Evolutionary conservation across 2,329 filamentous ascomycete genomes (phyloP), one percentile per base, ranked within the genome.

Genomic region (Macroventuria anomochaeta): DNA sequence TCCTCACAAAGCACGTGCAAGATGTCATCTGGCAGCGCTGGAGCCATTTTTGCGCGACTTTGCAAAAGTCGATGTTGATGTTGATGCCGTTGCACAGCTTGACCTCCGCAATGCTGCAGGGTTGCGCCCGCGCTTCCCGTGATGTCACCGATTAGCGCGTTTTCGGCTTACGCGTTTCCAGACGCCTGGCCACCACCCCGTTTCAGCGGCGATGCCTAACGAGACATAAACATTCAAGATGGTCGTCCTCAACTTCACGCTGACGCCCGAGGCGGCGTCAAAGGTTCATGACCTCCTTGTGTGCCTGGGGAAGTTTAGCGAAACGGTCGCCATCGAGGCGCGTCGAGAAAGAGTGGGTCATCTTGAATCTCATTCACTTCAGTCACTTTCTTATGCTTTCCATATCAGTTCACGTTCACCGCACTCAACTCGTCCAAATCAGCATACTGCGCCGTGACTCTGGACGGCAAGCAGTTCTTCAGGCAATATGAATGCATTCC

Each of bases 351-450:
- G 83, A 71, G 88, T 89, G 74, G 47, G 73, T 67, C 31, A 36
- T 39, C 52, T 46, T 46, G 13, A 58, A 40, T 47, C 38, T 39
- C 40, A 46, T 63, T 43, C 28, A 51, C 42, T 57, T 53, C 41
- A 48, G 49, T 26, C 37, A 43, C n/a, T 42, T 53, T 64, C 58
- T 66, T 51, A 65, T 67, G 48, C 36, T 46, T 47, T 36, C 33
- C 17, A 11, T 47, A 32, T 47, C 53, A 72, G 89, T 82, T 93
- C 59, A 81, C 87, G 4, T 79, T 93, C 48, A 91, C 88, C 12
- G 86, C 89, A 12, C 78, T 93, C 59, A 93, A 93, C 71, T 83
- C 84, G n/a, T 90, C 89, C 50, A 91, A 90, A 68, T 91, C 90
- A 3, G 89, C 88, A 15, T 93, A 93, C 71, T 86, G 88, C 21